These are phyloP conservation scores for Ogataea hybrid DNA, from an alignment of 1,139 yeast species.

Conservation along the genomic window DNA sequence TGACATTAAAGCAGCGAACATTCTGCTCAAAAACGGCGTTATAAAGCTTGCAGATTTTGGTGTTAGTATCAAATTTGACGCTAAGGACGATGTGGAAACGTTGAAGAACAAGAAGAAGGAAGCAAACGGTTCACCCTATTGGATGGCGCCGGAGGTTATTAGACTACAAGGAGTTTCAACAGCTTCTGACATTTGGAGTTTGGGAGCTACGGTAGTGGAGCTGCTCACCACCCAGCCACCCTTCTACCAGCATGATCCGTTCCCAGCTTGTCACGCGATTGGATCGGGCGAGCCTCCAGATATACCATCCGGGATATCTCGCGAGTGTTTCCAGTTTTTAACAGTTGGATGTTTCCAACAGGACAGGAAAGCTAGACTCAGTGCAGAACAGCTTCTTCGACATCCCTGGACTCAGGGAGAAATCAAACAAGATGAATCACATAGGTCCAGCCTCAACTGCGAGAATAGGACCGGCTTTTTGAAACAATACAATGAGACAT, in stretches of 20 bases:
- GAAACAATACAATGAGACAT: conserved; percentile 13
- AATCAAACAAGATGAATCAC: not conserved
- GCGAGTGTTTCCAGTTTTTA: conserved; percentile 61
- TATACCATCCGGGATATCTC: conserved; percentile 53
- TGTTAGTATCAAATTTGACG: conserved; percentile 56
- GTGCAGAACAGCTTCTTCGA: conserved; percentile 53
- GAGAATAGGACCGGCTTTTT: conserved; percentile 12
- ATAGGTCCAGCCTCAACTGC: conserved; percentile 5
- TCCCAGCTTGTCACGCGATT: conserved; percentile 90
- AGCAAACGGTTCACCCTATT: conserved; percentile 71
- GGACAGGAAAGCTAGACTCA: conserved; percentile 58
- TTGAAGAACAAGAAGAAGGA: conserved; percentile 19
- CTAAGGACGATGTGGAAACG: conserved; percentile 17
- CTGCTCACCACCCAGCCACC: conserved; percentile 87
- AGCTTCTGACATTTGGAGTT: conserved; percentile 89
- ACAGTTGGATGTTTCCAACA: conserved; percentile 75
- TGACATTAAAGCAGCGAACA: conserved; percentile 79
- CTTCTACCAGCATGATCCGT: conserved; percentile 73
- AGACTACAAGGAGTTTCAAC: conserved; percentile 82
- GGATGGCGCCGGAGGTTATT: conserved; percentile 87
- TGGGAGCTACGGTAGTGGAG: conserved; percentile 92
- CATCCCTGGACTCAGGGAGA: conserved; percentile 57
- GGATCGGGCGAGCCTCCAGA: conserved; percentile 85
- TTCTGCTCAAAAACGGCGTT: conserved; percentile 55
- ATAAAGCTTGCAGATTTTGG: conserved; percentile 81